Percentiles rank a stretch among this genome's conserved stretches.
These are phyloP conservation scores for Phytophthora uliginosa DNA, from an alignment of 352 stramenopile species.

Conservation along the genomic window DNA sequence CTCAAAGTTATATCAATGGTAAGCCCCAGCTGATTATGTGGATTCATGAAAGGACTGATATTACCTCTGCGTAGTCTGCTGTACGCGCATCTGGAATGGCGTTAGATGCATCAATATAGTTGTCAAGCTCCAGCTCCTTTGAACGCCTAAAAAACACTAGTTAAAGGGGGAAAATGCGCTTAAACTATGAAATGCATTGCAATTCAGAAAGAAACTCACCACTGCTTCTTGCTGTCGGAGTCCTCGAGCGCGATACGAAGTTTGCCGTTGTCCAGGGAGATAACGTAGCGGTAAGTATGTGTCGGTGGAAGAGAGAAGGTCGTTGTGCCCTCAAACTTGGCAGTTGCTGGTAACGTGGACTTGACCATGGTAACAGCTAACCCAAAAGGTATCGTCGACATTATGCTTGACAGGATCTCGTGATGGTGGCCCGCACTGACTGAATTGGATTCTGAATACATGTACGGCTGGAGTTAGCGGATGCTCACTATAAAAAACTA, in stretches of 20 bases:
- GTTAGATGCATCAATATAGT: slow-evolving; percentile 3
- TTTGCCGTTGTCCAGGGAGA: background rate
- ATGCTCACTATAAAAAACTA: background rate
- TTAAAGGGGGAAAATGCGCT: background rate
- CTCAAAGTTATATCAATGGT: background rate
- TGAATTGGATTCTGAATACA: background rate
- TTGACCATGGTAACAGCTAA: background rate
- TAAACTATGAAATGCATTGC: background rate
- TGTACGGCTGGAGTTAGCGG: background rate
- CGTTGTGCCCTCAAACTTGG: background rate
- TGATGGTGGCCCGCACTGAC: background rate
- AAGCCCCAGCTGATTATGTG: background rate
- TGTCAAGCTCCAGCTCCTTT: background rate
- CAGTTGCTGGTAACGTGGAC: background rate
- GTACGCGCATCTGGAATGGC: slow-evolving; percentile 2
- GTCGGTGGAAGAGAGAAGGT: background rate
- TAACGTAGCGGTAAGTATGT: background rate
- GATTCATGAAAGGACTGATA: background rate
- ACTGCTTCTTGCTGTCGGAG: background rate
- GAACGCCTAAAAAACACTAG: background rate
- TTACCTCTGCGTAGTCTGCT: slow-evolving; percentile 3
- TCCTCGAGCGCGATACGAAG: background rate
- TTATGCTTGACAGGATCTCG: background rate
- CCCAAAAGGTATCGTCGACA: background rate
- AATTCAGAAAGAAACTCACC: background rate